phyloP scores from a whole-genome alignment of 1,284 basidiomycete genomes.

The Violaceomyces palustris region DNA sequence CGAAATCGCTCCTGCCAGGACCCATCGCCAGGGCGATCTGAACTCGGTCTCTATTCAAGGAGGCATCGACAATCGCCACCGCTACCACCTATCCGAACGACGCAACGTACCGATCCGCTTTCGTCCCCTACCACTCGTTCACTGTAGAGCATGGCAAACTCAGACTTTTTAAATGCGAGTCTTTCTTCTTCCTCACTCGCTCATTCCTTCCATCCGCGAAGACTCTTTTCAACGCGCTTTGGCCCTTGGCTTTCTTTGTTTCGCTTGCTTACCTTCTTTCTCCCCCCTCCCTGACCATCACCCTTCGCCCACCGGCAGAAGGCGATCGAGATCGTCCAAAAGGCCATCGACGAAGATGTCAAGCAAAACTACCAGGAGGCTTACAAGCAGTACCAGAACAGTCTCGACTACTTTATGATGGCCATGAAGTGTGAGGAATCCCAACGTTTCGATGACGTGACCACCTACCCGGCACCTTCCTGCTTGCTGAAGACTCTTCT shows the following conservation, averaged over 20 bases:
- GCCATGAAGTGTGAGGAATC: constrained; percentile 65
- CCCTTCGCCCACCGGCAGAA: constrained; percentile 60
- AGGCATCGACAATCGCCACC: no score
- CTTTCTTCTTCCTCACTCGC: no score
- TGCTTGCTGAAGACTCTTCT: not conserved
- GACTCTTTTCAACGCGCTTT: no score
- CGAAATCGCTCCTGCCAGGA: no score
- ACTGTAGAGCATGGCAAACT: constrained; percentile 31
- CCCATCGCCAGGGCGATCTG: no score
- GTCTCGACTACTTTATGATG: constrained; percentile 97
- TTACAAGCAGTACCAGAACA: constrained; percentile 82
- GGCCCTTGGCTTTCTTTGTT: no score
- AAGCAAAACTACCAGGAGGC: constrained; percentile 92
- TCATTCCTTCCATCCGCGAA: not conserved
- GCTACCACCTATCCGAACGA: no score
- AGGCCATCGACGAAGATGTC: constrained; percentile 89
- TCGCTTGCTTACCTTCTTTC: not conserved
- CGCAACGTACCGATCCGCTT: no score
- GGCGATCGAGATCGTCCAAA: constrained; percentile 89
- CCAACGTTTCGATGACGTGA: not conserved
- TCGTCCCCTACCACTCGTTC: no score
- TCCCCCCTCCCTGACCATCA: not conserved
- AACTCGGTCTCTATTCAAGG: no score
- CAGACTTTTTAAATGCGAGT: constrained; percentile 41
- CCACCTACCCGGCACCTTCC: not conserved